Percentiles rank a stretch among this genome's conserved stretches.
Conservation (phyloP, 2,329 filamentous ascomycete genomes). For the Alternaria novae-zelandiae region DNA sequence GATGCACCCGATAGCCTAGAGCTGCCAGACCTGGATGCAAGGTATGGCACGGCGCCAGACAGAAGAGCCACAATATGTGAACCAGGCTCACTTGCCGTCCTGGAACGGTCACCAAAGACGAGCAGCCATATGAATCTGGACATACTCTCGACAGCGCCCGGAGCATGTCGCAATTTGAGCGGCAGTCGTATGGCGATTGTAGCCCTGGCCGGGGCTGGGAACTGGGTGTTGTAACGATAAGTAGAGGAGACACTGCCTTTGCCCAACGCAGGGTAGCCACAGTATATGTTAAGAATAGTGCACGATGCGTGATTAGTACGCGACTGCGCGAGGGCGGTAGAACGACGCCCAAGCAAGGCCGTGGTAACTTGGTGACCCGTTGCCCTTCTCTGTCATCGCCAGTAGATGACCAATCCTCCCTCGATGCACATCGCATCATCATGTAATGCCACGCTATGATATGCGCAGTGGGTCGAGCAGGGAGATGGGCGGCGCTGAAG, state of each 20-base stretch:
- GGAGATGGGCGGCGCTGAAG: neutral
- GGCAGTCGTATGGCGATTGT: neutral
- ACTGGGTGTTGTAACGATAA: neutral
- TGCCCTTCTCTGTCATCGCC: neutral
- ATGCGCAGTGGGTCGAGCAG: neutral
- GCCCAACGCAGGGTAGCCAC: constrained; percentile 1
- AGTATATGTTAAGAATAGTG: neutral
- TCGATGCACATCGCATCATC: neutral
- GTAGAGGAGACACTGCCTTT: neutral
- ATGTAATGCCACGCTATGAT: neutral
- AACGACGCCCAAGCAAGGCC: neutral
- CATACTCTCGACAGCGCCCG: neutral
- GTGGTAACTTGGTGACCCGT: neutral
- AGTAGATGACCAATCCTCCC: neutral
- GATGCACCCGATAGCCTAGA: constrained; percentile 5
- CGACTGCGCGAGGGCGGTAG: neutral
- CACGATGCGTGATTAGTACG: constrained; percentile 2
- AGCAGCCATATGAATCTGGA: neutral
- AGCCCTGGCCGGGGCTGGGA: neutral
- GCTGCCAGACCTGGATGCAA: constrained; percentile 2
- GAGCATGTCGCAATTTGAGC: neutral
- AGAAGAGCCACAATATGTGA: neutral
- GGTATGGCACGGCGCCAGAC: neutral
- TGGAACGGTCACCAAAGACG: neutral
- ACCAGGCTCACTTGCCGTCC: constrained; percentile 2